These are phyloP conservation scores for Lachnellula suecica DNA, from an alignment of 2,329 filamentous ascomycete genomes.

Conservation along the genomic window DNA sequence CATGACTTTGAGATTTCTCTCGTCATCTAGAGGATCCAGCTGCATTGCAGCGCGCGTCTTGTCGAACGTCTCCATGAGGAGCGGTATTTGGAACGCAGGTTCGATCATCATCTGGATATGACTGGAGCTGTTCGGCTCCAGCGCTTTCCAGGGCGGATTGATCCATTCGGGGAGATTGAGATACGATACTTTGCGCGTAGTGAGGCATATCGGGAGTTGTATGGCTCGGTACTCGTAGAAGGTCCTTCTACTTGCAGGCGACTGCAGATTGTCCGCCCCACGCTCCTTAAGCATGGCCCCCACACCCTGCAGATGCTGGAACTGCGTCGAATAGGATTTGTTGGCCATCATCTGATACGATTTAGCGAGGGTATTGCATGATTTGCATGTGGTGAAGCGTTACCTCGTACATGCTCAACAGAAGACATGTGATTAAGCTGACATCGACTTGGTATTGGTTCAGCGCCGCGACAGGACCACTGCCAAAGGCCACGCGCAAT, in stretches of 20 bases:
- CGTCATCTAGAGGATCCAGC: background rate
- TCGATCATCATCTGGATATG: slow-evolving; percentile 6
- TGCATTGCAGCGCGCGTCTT: background rate
- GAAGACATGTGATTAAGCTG: slow-evolving; percentile 7
- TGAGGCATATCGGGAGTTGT: slow-evolving; percentile 6
- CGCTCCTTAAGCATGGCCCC: slow-evolving; percentile 9
- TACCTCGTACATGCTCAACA: slow-evolving; percentile 15
- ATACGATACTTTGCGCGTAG: slow-evolving; percentile 4
- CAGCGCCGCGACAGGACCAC: background rate
- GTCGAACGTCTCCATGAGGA: slow-evolving; percentile 13
- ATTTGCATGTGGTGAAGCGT: background rate
- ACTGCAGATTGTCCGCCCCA: slow-evolving; percentile 7
- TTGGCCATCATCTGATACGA: slow-evolving; percentile 7
- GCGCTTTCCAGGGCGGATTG: slow-evolving; percentile 9
- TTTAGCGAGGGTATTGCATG: background rate
- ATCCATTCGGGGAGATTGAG: slow-evolving; percentile 10
- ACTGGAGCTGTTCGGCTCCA: slow-evolving; percentile 6
- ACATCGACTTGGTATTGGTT: slow-evolving; percentile 7
- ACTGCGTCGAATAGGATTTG: background rate
- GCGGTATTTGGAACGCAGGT: slow-evolving; percentile 4
- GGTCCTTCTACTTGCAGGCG: slow-evolving; percentile 7
- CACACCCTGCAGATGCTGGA: slow-evolving; percentile 11
- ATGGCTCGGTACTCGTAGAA: slow-evolving; percentile 14
- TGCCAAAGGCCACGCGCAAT: slow-evolving; percentile 3
- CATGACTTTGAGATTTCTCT: background rate